Conservation (phyloP, 306 rosid species). For the Vachellia collinsii region DNA sequence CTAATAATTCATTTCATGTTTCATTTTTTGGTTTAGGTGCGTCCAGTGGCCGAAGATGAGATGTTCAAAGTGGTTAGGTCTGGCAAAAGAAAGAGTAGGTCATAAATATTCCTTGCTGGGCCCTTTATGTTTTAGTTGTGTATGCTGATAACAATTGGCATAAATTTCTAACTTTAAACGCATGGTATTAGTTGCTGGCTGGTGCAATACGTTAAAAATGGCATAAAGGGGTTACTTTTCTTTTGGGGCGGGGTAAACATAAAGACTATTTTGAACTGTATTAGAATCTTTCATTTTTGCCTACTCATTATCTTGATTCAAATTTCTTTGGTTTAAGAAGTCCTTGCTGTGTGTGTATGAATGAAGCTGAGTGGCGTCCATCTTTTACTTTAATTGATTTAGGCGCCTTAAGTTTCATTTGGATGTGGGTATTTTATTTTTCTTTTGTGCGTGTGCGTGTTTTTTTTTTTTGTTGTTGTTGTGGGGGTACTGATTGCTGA, state of each 20-base stretch:
- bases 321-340: too few species aligned
- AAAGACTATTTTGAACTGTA: neutral
- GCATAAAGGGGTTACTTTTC: neutral
- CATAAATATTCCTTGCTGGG: neutral
- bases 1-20: neutral
- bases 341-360: neutral
- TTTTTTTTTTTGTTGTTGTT: too few species aligned
- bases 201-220: neutral
- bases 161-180: neutral
- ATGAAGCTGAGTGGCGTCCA: neutral
- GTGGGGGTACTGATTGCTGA: neutral
- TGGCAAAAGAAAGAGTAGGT: slow-evolving; percentile 73
- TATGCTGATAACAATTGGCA: neutral
- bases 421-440: neutral
- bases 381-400: slow-evolving; percentile 14
- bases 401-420: neutral
- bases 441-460: neutral
- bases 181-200: neutral
- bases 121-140: neutral
- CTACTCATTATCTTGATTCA: neutral
- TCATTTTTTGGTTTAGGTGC: slow-evolving; percentile 47
- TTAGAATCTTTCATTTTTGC: neutral
- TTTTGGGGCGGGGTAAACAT: neutral
- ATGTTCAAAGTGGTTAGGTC: slow-evolving; percentile 76
- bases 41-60: slow-evolving; percentile 83